Conservation (phyloP, 768 basidiomycete species). For the Podaxis mareebaensis region DNA sequence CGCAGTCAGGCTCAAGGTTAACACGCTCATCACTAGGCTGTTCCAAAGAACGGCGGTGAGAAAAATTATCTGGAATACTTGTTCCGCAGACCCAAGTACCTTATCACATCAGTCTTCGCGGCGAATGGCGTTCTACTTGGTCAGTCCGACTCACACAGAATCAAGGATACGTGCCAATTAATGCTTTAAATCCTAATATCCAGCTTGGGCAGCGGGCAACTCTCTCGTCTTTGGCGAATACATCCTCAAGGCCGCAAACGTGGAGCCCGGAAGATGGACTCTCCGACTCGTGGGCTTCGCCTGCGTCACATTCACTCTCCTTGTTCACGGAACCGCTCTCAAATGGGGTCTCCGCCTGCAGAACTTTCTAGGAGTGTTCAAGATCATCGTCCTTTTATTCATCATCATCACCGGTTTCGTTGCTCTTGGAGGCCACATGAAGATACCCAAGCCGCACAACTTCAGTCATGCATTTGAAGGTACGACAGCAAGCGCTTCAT, state of each 20-base stretch:
- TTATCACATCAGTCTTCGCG: constrained; percentile 59
- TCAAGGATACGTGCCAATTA: neutral
- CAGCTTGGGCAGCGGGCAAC: constrained; percentile 43
- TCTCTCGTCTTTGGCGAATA: constrained; percentile 62
- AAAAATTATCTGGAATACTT: constrained; percentile 70
- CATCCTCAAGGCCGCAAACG: constrained; percentile 33
- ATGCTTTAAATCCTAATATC: neutral
- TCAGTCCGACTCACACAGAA: constrained; percentile 2
- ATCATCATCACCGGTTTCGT: constrained; percentile 52
- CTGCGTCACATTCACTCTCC: constrained; percentile 36
- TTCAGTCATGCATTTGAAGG: constrained; percentile 41
- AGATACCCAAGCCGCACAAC: constrained; percentile 33
- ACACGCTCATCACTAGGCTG: constrained; percentile 32
- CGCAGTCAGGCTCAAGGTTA: neutral
- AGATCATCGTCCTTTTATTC: constrained; percentile 49
- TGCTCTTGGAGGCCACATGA: constrained; percentile 37
- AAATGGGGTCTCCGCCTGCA: constrained; percentile 59
- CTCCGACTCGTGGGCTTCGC: constrained; percentile 36
- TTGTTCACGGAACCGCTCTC: constrained; percentile 43
- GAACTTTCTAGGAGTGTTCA: constrained; percentile 58
- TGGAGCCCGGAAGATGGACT: constrained; percentile 30
- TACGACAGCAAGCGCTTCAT: constrained; percentile 43
- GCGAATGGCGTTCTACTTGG: constrained; percentile 52
- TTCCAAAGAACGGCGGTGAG: constrained; percentile 66
- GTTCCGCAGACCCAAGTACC: constrained; percentile 54